Percentiles rank a stretch among this genome's conserved stretches.
Evolutionary conservation across 1,139 yeast species (phyloP).

Genomic region (Blastobotrys petasosporus): DNA sequence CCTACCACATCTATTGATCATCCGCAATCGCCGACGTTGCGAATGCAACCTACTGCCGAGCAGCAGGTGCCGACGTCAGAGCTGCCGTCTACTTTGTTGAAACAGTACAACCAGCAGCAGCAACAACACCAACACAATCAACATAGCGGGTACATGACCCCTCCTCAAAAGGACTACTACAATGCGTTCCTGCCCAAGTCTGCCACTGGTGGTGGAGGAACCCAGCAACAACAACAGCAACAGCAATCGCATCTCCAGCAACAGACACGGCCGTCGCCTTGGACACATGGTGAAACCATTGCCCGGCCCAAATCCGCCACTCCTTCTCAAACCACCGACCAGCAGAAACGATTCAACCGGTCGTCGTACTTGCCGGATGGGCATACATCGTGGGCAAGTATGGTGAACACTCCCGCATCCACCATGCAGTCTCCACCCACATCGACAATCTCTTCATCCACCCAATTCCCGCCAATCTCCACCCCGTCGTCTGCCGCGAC

Average conservation of each 20-base stretch:
- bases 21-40: conserved; percentile 6
- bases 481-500: conserved; percentile 12
- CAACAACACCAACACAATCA: conserved; percentile 11
- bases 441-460: not conserved
- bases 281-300: conserved; percentile 22
- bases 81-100: conserved; percentile 9
- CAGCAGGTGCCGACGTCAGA: conserved; percentile 10
- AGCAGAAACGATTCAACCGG: conserved; percentile 1
- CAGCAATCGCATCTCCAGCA: conserved; percentile 7
- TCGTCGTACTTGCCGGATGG: conserved; percentile 20
- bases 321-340: conserved; percentile 4
- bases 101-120: conserved; percentile 10
- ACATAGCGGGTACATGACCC: conserved; percentile 19
- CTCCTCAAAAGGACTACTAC: conserved; percentile 16
- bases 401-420: conserved; percentile 23
- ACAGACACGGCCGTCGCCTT: conserved; percentile 17
- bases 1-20: conserved; percentile 24
- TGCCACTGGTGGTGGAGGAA: not conserved
- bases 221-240: conserved; percentile 1
- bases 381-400: conserved; percentile 25
- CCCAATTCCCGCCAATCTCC: conserved; percentile 9
- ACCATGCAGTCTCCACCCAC: conserved; percentile 5
- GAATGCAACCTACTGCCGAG: conserved; percentile 2
- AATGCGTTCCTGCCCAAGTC: conserved; percentile 7
- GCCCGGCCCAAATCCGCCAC: conserved; percentile 28